Percentiles rank a stretch among this genome's conserved stretches.
Evolutionary conservation across 1,139 yeast species (phyloP).

Genomic region (Geotrichum citri-aurantii): DNA sequence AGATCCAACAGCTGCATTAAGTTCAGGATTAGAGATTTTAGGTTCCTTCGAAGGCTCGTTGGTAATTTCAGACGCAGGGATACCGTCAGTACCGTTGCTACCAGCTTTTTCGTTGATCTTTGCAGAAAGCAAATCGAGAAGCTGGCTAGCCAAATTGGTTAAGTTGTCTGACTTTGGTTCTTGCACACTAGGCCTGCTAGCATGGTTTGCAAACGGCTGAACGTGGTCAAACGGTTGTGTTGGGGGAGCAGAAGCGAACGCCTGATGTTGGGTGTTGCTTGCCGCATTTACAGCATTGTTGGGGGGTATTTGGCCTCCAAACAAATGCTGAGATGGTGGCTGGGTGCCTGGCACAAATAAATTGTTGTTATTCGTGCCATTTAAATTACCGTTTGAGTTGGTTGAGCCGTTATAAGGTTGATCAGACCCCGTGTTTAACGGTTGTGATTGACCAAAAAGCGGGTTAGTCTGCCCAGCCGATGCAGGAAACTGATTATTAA

Average conservation of each 20-base stretch:
- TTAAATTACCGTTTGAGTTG: background rate
- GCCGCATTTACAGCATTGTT: background rate
- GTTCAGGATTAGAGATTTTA: background rate
- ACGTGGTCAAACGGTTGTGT: background rate
- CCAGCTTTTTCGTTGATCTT: background rate
- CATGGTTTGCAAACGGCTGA: background rate
- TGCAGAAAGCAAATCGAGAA: slow-evolving; percentile 4
- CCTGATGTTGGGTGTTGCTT: background rate
- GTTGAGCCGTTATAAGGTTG: background rate
- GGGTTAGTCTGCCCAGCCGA: background rate
- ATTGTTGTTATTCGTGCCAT: background rate
- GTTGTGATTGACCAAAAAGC: background rate
- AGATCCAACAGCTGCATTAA: background rate
- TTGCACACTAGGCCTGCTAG: background rate
- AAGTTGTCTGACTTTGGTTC: background rate
- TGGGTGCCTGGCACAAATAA: background rate
- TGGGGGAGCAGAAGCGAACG: background rate
- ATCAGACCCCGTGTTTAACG: background rate
- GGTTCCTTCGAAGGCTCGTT: background rate
- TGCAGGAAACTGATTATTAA: background rate
- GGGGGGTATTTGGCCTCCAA: background rate
- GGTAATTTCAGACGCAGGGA: background rate
- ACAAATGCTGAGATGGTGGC: background rate
- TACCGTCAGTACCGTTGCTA: background rate
- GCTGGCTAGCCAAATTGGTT: slow-evolving; percentile 3